Percentiles rank a stretch among this genome's conserved stretches.
Evolutionary conservation across 495 filamentous ascomycete genomes (phyloP).

Genomic region (Physcia stellaris): DNA sequence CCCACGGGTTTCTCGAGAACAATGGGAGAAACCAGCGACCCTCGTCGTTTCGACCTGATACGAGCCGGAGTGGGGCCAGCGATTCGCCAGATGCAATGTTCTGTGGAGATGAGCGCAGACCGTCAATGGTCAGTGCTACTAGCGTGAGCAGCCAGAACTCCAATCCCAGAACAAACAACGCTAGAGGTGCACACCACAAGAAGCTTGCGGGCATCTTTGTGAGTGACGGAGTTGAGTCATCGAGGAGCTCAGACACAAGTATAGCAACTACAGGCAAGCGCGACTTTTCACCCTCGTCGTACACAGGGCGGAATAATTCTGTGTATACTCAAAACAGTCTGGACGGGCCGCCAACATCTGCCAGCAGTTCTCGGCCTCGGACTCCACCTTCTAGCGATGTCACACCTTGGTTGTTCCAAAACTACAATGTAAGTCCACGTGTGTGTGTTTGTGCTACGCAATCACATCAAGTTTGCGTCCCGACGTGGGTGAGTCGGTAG

Average conservation of each 20-base stretch:
- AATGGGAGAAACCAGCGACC: conserved; percentile 43
- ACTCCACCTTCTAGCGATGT: conserved; percentile 87
- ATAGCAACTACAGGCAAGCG: conserved; percentile 37
- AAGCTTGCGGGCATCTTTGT: conserved; percentile 76
- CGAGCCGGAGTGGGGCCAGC: conserved; percentile 43
- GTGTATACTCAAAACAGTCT: conserved; percentile 45
- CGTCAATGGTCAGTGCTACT: conserved; percentile 78
- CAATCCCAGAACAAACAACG: conserved; percentile 57
- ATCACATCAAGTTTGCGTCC: neutral
- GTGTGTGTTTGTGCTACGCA: conserved; percentile 8
- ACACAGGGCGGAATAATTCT: conserved; percentile 58
- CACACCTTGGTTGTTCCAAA: conserved; percentile 90
- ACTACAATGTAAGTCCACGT: conserved; percentile 50
- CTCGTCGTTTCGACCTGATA: conserved; percentile 52
- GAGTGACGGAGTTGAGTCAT: conserved; percentile 55
- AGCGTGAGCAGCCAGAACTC: conserved; percentile 87
- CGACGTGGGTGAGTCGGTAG: too few relatives aligned
- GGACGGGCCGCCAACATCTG: conserved; percentile 35
- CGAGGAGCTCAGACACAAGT: conserved; percentile 59
- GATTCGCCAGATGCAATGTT: conserved; percentile 56
- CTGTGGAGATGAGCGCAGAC: conserved; percentile 63
- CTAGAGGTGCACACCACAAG: conserved; percentile 41
- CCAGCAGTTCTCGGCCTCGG: conserved; percentile 54
- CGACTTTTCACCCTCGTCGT: conserved; percentile 40
- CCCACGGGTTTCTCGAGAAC: conserved; percentile 31